phyloP scores from a whole-genome alignment of 352 stramenopile species.

The Pilasporangium apinafurcum region DNA sequence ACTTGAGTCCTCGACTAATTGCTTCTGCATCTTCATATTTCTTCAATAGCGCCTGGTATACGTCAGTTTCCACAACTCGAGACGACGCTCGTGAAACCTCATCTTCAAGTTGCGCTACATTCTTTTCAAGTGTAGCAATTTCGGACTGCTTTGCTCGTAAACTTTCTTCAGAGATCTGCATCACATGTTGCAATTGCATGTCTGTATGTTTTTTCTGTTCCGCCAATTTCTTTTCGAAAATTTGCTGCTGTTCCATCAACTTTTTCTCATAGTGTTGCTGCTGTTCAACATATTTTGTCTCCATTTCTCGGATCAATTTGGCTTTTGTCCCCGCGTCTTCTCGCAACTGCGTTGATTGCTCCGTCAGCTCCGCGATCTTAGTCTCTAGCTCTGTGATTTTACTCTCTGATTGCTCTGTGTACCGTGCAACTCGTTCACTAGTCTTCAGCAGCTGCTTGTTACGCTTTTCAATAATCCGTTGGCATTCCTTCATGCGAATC shows the following conservation, averaged over 20 bases:
- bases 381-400: slow-evolving; percentile 39
- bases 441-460: slow-evolving; percentile 84
- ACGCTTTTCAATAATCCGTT: slow-evolving; percentile 80
- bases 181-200: slow-evolving; percentile 9
- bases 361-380: slow-evolving; percentile 19
- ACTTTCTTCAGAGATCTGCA: slow-evolving; percentile 14
- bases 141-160: slow-evolving; percentile 17
- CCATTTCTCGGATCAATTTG: no score
- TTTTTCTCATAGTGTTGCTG: slow-evolving; percentile 19
- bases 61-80: slow-evolving; percentile 33
- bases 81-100: slow-evolving; percentile 13
- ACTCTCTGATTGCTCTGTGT: slow-evolving; percentile 56
- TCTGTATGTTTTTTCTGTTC: slow-evolving; percentile 35
- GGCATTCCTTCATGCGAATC: slow-evolving; percentile 75
- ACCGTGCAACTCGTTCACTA: slow-evolving; percentile 58
- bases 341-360: slow-evolving; percentile 28
- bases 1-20: slow-evolving; percentile 53
- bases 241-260: slow-evolving; percentile 15
- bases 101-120: slow-evolving; percentile 25
- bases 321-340: slow-evolving; percentile 16
- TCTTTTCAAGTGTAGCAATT: slow-evolving; percentile 16
- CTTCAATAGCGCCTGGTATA: slow-evolving; percentile 54
- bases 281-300: no score
- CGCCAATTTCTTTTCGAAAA: slow-evolving; percentile 5
- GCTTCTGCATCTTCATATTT: slow-evolving; percentile 58